A percentile compares a stretch with the other conserved stretches of the same genome.
phyloP scores from a whole-genome alignment of 2,329 filamentous ascomycete genomes.

The Dactylellina parvicollis region DNA sequence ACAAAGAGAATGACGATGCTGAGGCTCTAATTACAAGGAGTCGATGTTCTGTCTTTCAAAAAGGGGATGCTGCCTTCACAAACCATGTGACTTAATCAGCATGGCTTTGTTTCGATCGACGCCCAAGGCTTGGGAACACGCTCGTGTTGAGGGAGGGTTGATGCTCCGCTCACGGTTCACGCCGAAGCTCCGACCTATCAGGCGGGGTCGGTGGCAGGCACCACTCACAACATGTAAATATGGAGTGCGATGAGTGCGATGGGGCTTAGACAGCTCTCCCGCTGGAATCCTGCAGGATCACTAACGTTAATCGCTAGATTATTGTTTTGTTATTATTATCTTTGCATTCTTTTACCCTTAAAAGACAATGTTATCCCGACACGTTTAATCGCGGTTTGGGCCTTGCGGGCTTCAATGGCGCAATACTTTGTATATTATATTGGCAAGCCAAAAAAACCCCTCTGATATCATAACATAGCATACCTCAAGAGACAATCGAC shows the following conservation, averaged over 20 bases:
- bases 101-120: not conserved
- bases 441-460: too few relatives aligned
- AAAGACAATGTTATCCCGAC: not conserved
- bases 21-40: too few relatives aligned
- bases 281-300: slow-evolving; percentile 27
- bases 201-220: slow-evolving; percentile 12
- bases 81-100: slow-evolving; percentile 36
- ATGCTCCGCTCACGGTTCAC: not conserved
- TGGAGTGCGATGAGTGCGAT: not conserved
- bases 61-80: not conserved
- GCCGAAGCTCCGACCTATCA: slow-evolving; percentile 14
- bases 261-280: slow-evolving; percentile 25
- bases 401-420: not conserved
- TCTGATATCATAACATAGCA: not conserved
- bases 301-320: not conserved
- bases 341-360: not conserved
- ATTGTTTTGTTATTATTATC: not conserved
- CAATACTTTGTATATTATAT: too few relatives aligned
- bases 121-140: not conserved
- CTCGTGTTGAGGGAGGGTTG: slow-evolving; percentile 18
- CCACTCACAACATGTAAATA: not conserved
- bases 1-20: slow-evolving; percentile 20
- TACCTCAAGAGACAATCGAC: not conserved
- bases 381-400: not conserved
- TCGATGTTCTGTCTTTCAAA: slow-evolving; percentile 15